Evolutionary conservation across 2,329 filamentous ascomycete genomes (phyloP).

Genomic region (Didymella segeticola): DNA sequence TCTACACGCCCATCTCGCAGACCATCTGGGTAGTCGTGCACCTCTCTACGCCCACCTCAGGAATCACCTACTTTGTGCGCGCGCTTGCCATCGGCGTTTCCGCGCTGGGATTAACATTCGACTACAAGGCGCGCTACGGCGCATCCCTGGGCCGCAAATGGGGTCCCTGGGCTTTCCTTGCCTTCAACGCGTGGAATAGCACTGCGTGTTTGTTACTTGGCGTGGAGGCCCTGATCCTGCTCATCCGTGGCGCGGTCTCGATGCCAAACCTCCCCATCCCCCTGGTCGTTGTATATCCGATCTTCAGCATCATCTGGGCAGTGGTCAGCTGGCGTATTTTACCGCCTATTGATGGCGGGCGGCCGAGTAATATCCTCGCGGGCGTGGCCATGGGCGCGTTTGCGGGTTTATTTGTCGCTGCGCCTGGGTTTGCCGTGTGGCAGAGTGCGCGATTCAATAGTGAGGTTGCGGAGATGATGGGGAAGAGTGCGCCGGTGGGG

Average conservation of each 20-base stretch:
- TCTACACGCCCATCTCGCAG: constrained; percentile 19
- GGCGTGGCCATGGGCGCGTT: constrained; percentile 15
- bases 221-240: background rate
- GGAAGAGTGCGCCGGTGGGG: background rate
- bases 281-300: background rate
- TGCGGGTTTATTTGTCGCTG: constrained; percentile 13
- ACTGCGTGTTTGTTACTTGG: constrained; percentile 1
- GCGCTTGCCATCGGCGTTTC: constrained; percentile 17
- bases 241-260: background rate
- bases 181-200: constrained; percentile 9
- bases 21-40: constrained; percentile 13
- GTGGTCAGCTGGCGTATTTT: background rate
- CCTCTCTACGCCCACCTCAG: background rate
- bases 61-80: constrained; percentile 5
- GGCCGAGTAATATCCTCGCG: constrained; percentile 3
- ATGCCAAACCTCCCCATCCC: background rate
- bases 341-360: background rate
- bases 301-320: background rate
- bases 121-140: constrained; percentile 18
- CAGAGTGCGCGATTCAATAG: background rate
- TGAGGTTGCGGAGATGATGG: background rate
- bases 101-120: constrained; percentile 14
- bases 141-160: constrained; percentile 3
- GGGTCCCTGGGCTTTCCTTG: constrained; percentile 16
- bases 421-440: constrained; percentile 9